Base-by-base conservation (phyloP, 345 rosid species). In the Arabidopsis suecica region DNA sequence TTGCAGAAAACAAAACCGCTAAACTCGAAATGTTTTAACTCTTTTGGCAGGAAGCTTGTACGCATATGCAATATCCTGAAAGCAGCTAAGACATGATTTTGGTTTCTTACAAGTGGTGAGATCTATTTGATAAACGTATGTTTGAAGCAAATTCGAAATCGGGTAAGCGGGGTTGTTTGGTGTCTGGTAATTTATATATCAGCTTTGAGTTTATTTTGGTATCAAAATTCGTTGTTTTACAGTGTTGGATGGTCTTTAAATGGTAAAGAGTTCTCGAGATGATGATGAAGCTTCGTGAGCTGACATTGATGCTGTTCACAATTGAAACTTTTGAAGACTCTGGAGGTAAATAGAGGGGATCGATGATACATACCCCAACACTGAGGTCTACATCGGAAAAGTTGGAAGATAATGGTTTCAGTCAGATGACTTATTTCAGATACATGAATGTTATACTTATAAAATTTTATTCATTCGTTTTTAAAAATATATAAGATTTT, bases 51-150 rank as follows among this genome's bases (percentile, higher is more conserved):
- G 91, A 79, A 89, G 81, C 81, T 49, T 89, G 50, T 87, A 81
- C 73, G 81, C 85, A 2, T 89, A 88, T 79, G 75, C 87, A 49
- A 80, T 83, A 76, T 83, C 90, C 47, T 89, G 85, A 87, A 34
- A 84, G 75, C 63, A 69, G 47, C 76, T 71, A 69, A 50, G 73
- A 60, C 10, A 77, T 32, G 60, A 68, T 66, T 64, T 49, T 23
- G 33, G 55, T 42, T 65, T 69, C 77, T 64, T 41, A 60, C 7
- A 60, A 38, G 14, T 50, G 33, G n/a, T 14, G 85, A 84, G 79
- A 86, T 85, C 18, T 59, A 36, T 9, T 65, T 65, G 69, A 28
- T 64, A 16, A 56, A n/a, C 13, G 14, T 57, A 57, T 34, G 33
- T 33, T 40, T 22, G 33, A 61, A 40, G n/a, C 48, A 61, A 61